Evolutionary conservation across 371 early-diverging fungal species (phyloP).

Genomic region (Ordospora colligata): DNA sequence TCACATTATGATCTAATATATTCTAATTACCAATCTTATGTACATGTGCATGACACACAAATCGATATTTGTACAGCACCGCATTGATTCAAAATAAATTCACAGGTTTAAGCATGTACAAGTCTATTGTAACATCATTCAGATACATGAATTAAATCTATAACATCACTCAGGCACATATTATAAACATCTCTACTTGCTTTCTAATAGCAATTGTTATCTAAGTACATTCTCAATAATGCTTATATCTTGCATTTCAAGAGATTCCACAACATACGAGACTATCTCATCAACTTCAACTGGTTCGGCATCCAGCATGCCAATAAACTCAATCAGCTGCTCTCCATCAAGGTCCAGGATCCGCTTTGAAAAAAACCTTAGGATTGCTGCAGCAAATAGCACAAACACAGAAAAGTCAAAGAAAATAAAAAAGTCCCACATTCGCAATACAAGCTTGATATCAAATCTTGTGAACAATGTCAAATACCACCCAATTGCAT

Average conservation of each 20-base stretch:
- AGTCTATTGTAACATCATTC: too few relatives aligned
- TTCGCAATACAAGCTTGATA: slow-evolving; percentile 41
- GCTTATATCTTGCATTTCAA: slow-evolving; percentile 4
- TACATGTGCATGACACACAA: too few relatives aligned
- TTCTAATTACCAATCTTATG: too few relatives aligned
- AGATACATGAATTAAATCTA: too few relatives aligned
- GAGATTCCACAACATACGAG: background rate
- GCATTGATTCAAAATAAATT: too few relatives aligned
- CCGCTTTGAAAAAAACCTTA: slow-evolving; percentile 29
- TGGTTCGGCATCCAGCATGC: slow-evolving; percentile 27
- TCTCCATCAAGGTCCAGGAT: slow-evolving; percentile 38
- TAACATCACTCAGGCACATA: too few relatives aligned
- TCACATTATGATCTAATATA: too few relatives aligned
- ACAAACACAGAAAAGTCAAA: slow-evolving; percentile 58
- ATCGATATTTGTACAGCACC: too few relatives aligned
- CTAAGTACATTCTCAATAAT: background rate
- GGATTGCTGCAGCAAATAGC: slow-evolving; percentile 52
- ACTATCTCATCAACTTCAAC: slow-evolving; percentile 44
- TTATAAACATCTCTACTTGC: too few relatives aligned
- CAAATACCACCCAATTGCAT: slow-evolving; percentile 59
- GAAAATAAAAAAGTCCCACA: slow-evolving; percentile 59
- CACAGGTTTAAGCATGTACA: too few relatives aligned
- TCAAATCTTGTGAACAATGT: slow-evolving; percentile 61
- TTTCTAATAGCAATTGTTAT: background rate
- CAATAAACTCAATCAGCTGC: slow-evolving; percentile 39